phyloP scores from a whole-genome alignment of 345 rosid genomes.

The Lagerstroemia speciosa region DNA sequence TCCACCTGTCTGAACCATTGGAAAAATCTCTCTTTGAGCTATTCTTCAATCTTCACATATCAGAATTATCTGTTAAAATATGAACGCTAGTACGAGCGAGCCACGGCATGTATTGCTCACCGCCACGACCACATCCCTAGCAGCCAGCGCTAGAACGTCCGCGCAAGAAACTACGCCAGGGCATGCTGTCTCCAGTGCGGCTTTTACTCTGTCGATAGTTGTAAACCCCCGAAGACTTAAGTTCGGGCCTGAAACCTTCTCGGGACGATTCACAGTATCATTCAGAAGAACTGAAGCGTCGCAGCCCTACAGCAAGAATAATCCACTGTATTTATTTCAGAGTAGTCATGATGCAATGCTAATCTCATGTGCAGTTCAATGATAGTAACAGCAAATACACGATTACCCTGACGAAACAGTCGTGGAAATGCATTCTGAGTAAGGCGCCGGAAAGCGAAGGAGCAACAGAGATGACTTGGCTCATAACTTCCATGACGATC shows the following conservation, averaged over 20 bases:
- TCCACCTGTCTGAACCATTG: slow-evolving; percentile 22
- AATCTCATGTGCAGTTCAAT: not conserved
- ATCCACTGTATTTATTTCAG: not conserved
- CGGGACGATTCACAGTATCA: slow-evolving; percentile 33
- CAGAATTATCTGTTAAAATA: too few species aligned
- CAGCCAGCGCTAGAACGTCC: slow-evolving; percentile 54
- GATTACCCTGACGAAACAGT: slow-evolving; percentile 63
- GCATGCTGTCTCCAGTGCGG: slow-evolving; percentile 55
- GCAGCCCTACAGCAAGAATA: slow-evolving; percentile 52
- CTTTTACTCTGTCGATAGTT: slow-evolving; percentile 49
- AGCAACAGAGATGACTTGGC: slow-evolving; percentile 25
- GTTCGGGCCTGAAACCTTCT: slow-evolving; percentile 45
- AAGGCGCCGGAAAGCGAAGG: slow-evolving; percentile 47
- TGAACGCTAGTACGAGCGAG: too few species aligned
- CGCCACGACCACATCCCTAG: slow-evolving; percentile 42
- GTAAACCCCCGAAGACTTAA: slow-evolving; percentile 46
- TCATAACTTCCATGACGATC: slow-evolving; percentile 22
- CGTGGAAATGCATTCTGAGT: slow-evolving; percentile 71
- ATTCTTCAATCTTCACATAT: not conserved
- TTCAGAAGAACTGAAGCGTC: slow-evolving; percentile 73
- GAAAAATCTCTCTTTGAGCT: not conserved
- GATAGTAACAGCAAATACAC: not conserved
- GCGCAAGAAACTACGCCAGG: slow-evolving; percentile 78
- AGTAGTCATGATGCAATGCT: not conserved
- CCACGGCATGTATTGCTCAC: slow-evolving; percentile 14